Evolutionary conservation across 192 early-diverging fungal species (phyloP).

Genomic region (Gryganskiella cystojenkinii): DNA sequence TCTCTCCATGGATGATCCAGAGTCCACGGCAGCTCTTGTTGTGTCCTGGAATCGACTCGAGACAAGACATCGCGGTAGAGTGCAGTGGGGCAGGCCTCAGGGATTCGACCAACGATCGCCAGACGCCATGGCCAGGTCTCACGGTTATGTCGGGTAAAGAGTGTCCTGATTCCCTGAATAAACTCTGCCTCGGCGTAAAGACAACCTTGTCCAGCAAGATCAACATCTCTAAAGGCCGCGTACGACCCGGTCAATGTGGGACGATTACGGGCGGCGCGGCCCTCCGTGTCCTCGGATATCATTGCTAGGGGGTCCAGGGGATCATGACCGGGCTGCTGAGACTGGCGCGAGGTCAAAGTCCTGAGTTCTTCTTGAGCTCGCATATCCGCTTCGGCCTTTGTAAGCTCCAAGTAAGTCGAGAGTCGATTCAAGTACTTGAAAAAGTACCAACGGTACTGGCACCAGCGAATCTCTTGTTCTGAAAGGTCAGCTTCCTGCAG

Average conservation of each 20-base stretch:
- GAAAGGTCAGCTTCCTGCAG: constrained; percentile 19
- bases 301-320: constrained; percentile 19
- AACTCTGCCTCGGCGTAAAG: constrained; percentile 67
- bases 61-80: constrained; percentile 55
- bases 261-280: constrained; percentile 14
- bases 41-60: constrained; percentile 16
- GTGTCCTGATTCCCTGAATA: constrained; percentile 63
- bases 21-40: constrained; percentile 42
- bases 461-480: constrained; percentile 52
- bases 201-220: constrained; percentile 68
- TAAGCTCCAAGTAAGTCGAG: constrained; percentile 68
- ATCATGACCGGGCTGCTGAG: neutral
- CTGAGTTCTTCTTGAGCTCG: constrained; percentile 17
- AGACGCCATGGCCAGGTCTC: constrained; percentile 71
- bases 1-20: constrained; percentile 66
- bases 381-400: constrained; percentile 20
- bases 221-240: constrained; percentile 66
- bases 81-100: constrained; percentile 64
- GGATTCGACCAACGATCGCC: constrained; percentile 66
- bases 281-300: constrained; percentile 19
- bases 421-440: constrained; percentile 73
- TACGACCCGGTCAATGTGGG: constrained; percentile 60
- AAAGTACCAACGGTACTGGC: constrained; percentile 63
- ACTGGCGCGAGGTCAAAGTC: neutral
- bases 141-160: constrained; percentile 70